Evolutionary conservation across 129 eudicot genomes (phyloP).

Genomic region (Deinandra increscens): DNA sequence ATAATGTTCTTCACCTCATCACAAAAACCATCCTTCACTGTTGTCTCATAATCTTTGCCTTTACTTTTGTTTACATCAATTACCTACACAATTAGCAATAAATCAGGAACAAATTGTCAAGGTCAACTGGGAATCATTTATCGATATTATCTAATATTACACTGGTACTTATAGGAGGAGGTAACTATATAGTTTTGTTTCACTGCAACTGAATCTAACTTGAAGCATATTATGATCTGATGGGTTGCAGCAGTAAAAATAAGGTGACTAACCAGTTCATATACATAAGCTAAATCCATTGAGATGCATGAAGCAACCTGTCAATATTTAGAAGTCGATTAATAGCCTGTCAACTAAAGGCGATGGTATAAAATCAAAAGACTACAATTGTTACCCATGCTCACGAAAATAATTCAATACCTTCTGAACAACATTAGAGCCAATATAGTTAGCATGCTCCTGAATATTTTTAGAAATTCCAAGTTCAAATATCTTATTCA

Average conservation of each 20-base stretch:
- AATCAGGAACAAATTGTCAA: not conserved
- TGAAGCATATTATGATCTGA: slow-evolving; percentile 16
- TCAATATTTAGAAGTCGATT: slow-evolving; percentile 19
- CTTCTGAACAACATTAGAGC: slow-evolving; percentile 65
- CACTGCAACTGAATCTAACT: slow-evolving; percentile 10
- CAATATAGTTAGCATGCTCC: slow-evolving; percentile 48
- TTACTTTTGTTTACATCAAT: slow-evolving; percentile 78
- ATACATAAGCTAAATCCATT: slow-evolving; percentile 69
- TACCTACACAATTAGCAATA: slow-evolving; percentile 46
- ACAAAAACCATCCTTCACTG: slow-evolving; percentile 89
- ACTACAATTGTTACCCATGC: slow-evolving; percentile 13
- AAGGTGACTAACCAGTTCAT: slow-evolving; percentile 66
- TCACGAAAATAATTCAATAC: slow-evolving; percentile 32
- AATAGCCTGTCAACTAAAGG: slow-evolving; percentile 14
- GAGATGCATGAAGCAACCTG: slow-evolving; percentile 79
- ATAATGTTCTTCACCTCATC: slow-evolving; percentile 59
- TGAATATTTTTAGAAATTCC: slow-evolving; percentile 65
- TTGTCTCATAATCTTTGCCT: slow-evolving; percentile 82
- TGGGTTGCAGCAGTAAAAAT: not conserved
- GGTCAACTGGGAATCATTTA: not conserved
- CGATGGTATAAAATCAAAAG: slow-evolving; percentile 12
- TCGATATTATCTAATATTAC: not conserved
- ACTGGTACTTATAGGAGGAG: not conserved
- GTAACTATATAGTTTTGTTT: not conserved
- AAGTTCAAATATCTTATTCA: slow-evolving; percentile 78